Base-by-base conservation (phyloP, 2,329 filamentous ascomycete species). In the Aspergillus glaucus region DNA sequence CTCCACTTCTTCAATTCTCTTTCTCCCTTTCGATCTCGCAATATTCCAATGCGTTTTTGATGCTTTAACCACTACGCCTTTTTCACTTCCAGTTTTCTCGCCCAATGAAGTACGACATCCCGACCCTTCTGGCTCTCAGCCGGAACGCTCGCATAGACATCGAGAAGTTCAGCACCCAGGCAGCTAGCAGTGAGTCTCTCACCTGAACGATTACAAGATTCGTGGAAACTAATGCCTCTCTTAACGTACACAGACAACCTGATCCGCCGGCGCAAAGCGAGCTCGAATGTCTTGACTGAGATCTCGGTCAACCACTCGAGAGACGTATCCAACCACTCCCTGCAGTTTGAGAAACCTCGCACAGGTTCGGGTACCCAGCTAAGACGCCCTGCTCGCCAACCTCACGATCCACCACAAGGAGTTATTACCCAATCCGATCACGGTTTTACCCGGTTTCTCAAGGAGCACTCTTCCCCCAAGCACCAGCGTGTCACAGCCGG, bases 401-500 rank as follows among this genome's bases (percentile, higher is more conserved):
- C 69, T 15, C 52, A 56, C 4, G 62, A 64, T 42, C 63, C 68
- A 44, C 65, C 69, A 6, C 55, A 62, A 26, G 60, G 62, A 21
- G 55, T 53, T 34, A 53, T 58, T 9, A 61, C 65, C 12, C 65
- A 72, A 44, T 61, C 57, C 30, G 65, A 75, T 43, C 60, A 64
- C 43, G 74, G 74, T 0, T 77, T 77, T 57, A 68, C 63, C 28
- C 64, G 64, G 34, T 77, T 76, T 49, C 61, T 77, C 7, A 71
- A 71, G 56, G 65, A 73, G 45, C 73, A 76, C 50, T 64, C 71
- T 6, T 75, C 74, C 32, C 73, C 74, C n/a, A 73, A 67, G 30
- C 70, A 75, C 50, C 70, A 76, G 45, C 70, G 74, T 45, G 74
- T 77, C 44, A 76, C 73, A 36, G 72, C 74, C 49, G 73, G 73